These are phyloP conservation scores for Cenchrus purpureus DNA, from an alignment of 176 grass and related monocot species.

Conservation along the genomic window DNA sequence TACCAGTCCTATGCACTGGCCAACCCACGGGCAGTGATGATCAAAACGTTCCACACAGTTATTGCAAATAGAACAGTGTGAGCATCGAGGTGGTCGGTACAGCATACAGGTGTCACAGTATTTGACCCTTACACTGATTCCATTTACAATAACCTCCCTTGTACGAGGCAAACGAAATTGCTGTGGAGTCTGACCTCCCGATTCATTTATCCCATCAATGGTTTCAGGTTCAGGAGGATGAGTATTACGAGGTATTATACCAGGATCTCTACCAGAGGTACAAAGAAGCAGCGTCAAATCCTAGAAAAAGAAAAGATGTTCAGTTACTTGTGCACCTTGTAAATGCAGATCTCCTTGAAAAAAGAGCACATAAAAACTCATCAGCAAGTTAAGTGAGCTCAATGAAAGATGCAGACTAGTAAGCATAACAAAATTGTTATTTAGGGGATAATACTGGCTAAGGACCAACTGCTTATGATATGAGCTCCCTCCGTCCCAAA, in stretches of 20 bases:
- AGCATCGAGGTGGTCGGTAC: constrained; percentile 86
- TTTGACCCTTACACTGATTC: constrained; percentile 73
- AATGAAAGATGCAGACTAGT: not conserved
- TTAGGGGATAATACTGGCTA: not conserved
- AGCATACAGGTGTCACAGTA: constrained; percentile 96
- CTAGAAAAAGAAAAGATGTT: constrained; percentile 48
- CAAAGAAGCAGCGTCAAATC: constrained; percentile 80
- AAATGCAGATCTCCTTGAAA: constrained; percentile 16
- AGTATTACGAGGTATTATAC: constrained; percentile 84
- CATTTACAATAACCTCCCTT: constrained; percentile 84
- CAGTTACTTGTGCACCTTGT: constrained; percentile 22
- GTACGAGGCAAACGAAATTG: constrained; percentile 76
- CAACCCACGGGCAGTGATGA: constrained; percentile 97
- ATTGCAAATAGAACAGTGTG: constrained; percentile 96
- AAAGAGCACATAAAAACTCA: constrained; percentile 2
- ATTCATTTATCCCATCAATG: constrained; percentile 50
- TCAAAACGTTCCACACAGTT: constrained; percentile 95
- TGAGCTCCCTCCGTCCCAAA: not conserved
- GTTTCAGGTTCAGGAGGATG: constrained; percentile 82
- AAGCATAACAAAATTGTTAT: constrained; percentile 19
- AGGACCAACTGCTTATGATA: not conserved
- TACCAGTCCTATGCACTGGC: constrained; percentile 92
- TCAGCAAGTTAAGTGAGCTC: not conserved
- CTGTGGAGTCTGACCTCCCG: constrained; percentile 63
- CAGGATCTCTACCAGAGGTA: constrained; percentile 89